Base-by-base conservation (phyloP, 2,329 filamentous ascomycete species). In the Epichloe hybrida region DNA sequence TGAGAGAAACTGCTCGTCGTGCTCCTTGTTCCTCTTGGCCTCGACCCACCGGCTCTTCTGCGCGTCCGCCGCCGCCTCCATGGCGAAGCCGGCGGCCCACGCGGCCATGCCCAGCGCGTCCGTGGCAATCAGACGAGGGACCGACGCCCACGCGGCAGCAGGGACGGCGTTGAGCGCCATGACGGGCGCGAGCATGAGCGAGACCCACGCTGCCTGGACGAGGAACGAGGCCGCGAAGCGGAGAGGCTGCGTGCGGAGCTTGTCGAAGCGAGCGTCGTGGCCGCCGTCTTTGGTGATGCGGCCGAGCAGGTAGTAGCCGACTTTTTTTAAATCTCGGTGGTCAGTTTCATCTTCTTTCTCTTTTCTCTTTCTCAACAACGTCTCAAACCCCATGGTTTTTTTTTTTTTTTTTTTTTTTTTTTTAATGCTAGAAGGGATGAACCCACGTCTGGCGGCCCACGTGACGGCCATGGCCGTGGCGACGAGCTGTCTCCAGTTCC, bases 151-250 rank as follows among this genome's bases (percentile, higher is more conserved):
- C 1, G 72, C 70, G 2, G 72, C 67, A 1, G 74, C 69, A 0
- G 82, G 80, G 5, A 83, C 72, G 6, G 77, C 69, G 63, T 85
- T 86, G 50, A 85, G 60, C 2, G 80, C 75, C 5, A 85, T 66
- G 8, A 86, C 74, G 11, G 83, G 83, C 57, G 84, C 69, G 4
- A 83, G 69, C 62, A 79, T 82, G n/a, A 85, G 69, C 2, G 78
- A 78, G 2, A 86, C 79, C 83, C 82, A 86, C 0, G 75, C 73
- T 6, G 82, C 81, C 64, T 86, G 83, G 3, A 75, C 76, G 48
- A 67, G 54, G 54, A 67, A 75, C 13, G 67, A 66, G 43, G 43
- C 60, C 2, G 61, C 56, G 57, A 74, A 72, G 48, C 59, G 62
- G 21, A 55, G 50, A 0, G 67, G 63, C 2, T 63, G 62, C 12